Conservation (phyloP, 1,139 yeast species). For the Diutina catenulata region DNA sequence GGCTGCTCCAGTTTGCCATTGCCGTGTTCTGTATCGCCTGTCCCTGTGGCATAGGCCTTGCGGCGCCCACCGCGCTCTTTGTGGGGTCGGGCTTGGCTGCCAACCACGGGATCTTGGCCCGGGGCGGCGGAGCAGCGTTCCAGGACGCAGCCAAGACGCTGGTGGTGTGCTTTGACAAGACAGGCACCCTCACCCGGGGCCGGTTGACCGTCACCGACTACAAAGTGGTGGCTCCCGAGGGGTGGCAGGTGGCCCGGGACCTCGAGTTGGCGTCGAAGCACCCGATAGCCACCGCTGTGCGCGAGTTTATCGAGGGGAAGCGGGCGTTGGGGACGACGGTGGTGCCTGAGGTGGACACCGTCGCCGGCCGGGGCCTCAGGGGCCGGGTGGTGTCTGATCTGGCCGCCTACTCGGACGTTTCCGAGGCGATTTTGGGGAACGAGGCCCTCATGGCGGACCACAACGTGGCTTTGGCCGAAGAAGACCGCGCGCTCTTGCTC, state of each 20-base stretch:
- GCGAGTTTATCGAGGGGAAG: constrained; percentile 22
- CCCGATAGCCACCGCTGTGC: constrained; percentile 55
- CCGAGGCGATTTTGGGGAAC: constrained; percentile 50
- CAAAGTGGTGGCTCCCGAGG: constrained; percentile 13
- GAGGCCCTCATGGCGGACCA: constrained; percentile 42
- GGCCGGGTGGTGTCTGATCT: constrained; percentile 23
- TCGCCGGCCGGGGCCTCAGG: constrained; percentile 48
- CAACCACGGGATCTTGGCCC: constrained; percentile 56
- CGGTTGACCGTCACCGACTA: constrained; percentile 45
- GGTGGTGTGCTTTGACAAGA: constrained; percentile 66
- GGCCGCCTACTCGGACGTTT: constrained; percentile 22
- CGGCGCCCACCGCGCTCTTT: constrained; percentile 37
- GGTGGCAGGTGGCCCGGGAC: constrained; percentile 42
- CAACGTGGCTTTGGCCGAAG: constrained; percentile 16
- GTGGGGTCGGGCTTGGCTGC: constrained; percentile 39
- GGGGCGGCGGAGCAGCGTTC: constrained; percentile 77
- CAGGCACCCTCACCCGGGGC: constrained; percentile 69
- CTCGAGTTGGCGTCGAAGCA: constrained; percentile 59
- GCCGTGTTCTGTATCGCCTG: constrained; percentile 59
- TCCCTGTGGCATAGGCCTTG: constrained; percentile 38
- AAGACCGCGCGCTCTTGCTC: constrained; percentile 19
- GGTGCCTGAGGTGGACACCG: constrained; percentile 37
- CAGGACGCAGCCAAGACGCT: constrained; percentile 61
- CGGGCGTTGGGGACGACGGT: constrained; percentile 21
- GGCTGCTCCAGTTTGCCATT: constrained; percentile 70